Evolutionary conservation across 2,329 filamentous ascomycete species (phyloP).

Genomic region (Penicillium sp.): DNA sequence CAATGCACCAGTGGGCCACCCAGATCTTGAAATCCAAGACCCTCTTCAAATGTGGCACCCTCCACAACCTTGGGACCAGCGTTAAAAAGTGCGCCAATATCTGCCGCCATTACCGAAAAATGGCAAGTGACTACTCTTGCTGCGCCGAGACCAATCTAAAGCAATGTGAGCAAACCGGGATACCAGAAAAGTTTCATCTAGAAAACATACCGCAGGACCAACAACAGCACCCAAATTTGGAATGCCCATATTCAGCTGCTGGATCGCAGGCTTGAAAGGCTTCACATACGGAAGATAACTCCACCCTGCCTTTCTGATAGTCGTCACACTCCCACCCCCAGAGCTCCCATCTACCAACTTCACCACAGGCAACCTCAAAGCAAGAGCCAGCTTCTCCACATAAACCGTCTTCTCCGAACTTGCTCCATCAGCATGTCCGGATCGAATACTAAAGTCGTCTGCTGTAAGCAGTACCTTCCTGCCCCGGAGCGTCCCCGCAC

Average conservation of each 20-base stretch:
- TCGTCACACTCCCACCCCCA: constrained; percentile 63
- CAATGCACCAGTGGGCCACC: constrained; percentile 64
- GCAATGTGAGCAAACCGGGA: background rate
- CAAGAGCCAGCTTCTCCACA: constrained; percentile 61
- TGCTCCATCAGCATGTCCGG: constrained; percentile 64
- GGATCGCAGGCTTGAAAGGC: constrained; percentile 54
- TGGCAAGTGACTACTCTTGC: constrained; percentile 63
- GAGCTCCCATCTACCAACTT: constrained; percentile 66
- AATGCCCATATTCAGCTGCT: constrained; percentile 63
- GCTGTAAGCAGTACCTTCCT: constrained; percentile 61
- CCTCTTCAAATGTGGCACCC: constrained; percentile 65
- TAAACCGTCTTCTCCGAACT: constrained; percentile 60
- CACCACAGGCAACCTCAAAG: constrained; percentile 59
- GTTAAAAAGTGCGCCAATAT: constrained; percentile 64
- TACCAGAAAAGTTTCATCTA: background rate
- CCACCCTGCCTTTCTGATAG: constrained; percentile 56
- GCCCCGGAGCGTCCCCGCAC: constrained; percentile 54
- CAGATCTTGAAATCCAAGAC: constrained; percentile 57
- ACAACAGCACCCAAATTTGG: constrained; percentile 65
- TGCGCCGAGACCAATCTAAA: constrained; percentile 60
- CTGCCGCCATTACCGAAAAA: constrained; percentile 66
- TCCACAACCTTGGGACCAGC: constrained; percentile 65
- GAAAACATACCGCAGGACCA: constrained; percentile 53
- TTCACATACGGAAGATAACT: constrained; percentile 62
- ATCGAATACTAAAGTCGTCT: constrained; percentile 64